These are phyloP conservation scores for Inga laurina DNA, from an alignment of 306 rosid species.

Conservation along the genomic window DNA sequence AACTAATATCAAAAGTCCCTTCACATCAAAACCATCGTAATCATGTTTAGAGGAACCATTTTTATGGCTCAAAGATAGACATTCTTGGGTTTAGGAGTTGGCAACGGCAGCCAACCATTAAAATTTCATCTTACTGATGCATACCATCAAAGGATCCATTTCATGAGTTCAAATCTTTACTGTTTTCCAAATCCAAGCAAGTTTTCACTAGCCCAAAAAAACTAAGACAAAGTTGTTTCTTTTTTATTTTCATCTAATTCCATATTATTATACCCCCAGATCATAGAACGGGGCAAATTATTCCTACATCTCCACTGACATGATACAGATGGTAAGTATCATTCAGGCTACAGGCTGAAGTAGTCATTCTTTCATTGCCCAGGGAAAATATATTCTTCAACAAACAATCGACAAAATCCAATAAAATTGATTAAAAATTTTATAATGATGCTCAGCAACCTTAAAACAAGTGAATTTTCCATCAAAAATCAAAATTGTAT, in stretches of 20 bases:
- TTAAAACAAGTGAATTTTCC: not conserved
- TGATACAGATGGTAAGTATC: slow-evolving; percentile 6
- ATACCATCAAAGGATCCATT: not conserved
- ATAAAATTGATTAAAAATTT: not conserved
- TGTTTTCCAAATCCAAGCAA: not conserved
- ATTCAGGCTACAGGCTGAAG: not conserved
- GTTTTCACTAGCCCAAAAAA: not conserved
- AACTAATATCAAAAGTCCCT: not conserved
- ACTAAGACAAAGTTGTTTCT: not conserved
- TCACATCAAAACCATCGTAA: slow-evolving; percentile 18
- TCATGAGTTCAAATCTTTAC: not conserved
- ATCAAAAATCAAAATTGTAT: not conserved
- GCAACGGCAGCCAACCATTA: not conserved
- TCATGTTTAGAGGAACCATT: not conserved
- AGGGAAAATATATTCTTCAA: not conserved
- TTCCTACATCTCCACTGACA: not conserved
- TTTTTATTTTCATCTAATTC: slow-evolving; percentile 1
- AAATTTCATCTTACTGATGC: slow-evolving; percentile 10
- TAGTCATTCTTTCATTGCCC: not conserved
- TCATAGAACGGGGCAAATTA: not conserved
- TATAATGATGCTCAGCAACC: not conserved
- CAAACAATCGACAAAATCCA: not conserved
- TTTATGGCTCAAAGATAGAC: not conserved
- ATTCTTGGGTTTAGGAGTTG: not conserved
- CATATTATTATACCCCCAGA: not conserved